phyloP scores from a whole-genome alignment of 2,329 filamentous ascomycete genomes.

The Fusarium sp. region DNA sequence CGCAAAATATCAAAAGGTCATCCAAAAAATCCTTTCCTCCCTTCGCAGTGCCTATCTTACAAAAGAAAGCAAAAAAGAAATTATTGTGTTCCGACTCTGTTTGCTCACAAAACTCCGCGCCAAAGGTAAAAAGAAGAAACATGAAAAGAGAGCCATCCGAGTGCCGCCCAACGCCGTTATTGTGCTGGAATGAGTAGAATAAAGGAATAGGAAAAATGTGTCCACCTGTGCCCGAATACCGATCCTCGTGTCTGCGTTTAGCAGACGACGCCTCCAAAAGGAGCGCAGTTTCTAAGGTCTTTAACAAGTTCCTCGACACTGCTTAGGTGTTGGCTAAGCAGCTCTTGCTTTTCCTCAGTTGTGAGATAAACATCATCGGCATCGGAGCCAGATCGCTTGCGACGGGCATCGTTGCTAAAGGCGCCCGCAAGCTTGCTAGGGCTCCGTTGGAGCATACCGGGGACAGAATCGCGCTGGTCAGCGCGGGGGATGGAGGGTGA shows the following conservation, averaged over 20 bases:
- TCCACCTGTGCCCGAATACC: not conserved
- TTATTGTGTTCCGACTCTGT: constrained; percentile 34
- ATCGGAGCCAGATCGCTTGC: constrained; percentile 48
- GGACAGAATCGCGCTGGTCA: constrained; percentile 54
- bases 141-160: constrained; percentile 31
- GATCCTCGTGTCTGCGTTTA: constrained; percentile 37
- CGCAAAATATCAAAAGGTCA: constrained; percentile 32
- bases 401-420: constrained; percentile 53
- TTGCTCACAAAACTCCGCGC: constrained; percentile 41
- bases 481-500: constrained; percentile 65
- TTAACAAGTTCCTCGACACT: constrained; percentile 86
- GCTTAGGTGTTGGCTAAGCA: constrained; percentile 78
- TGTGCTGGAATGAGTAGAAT: constrained; percentile 1
- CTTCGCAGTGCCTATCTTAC: constrained; percentile 22
- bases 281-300: constrained; percentile 79
- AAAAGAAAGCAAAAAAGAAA: constrained; percentile 28
- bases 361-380: constrained; percentile 54
- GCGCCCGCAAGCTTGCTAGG: constrained; percentile 71
- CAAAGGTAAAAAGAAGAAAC: constrained; percentile 17
- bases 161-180: constrained; percentile 32
- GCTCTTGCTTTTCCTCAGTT: constrained; percentile 81
- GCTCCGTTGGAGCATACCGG: constrained; percentile 68
- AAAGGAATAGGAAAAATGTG: constrained; percentile 7
- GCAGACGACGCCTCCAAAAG: constrained; percentile 70
- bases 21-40: constrained; percentile 34